A percentile compares a stretch with the other conserved stretches of the same genome.
phyloP scores from a whole-genome alignment of 148 eudicot genomes.

The Pouteria glomerata region DNA sequence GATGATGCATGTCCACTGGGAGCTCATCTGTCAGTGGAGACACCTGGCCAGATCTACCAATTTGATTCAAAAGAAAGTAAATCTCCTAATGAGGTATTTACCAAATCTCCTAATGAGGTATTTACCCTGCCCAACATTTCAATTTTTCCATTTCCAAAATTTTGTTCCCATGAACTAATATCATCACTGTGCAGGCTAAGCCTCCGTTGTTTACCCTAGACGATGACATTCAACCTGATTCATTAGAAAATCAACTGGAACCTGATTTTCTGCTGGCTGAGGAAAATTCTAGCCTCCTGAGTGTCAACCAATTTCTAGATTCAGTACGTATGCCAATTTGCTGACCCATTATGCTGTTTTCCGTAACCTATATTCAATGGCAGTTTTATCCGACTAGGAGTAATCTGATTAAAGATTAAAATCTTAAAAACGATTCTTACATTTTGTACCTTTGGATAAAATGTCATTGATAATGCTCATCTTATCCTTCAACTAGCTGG shows the following conservation, averaged over 20 bases:
- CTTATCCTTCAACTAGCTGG: too few relatives aligned
- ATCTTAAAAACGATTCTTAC: not conserved
- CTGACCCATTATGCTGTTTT: not conserved
- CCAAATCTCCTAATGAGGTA: conserved; percentile 40
- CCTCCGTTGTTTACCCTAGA: conserved; percentile 30
- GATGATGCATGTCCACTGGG: conserved; percentile 57
- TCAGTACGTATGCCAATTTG: conserved; percentile 27
- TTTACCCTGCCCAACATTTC: not conserved
- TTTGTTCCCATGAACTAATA: not conserved
- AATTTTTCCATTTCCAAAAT: not conserved
- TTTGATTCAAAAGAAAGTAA: conserved; percentile 25
- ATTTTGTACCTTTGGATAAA: not conserved
- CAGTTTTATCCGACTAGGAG: not conserved
- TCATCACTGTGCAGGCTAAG: conserved; percentile 24
- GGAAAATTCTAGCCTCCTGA: conserved; percentile 36
- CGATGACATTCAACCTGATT: conserved; percentile 27
- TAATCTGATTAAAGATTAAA: not conserved
- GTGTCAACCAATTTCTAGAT: conserved; percentile 57
- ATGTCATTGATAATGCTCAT: not conserved
- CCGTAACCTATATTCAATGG: not conserved
- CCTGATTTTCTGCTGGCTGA: conserved; percentile 28
- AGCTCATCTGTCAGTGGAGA: conserved; percentile 36
- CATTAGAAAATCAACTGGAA: conserved; percentile 23
- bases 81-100: conserved; percentile 42
- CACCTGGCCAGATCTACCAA: conserved; percentile 31